phyloP scores from a whole-genome alignment of 2,329 filamentous ascomycete genomes.

The Apiospora marii region DNA sequence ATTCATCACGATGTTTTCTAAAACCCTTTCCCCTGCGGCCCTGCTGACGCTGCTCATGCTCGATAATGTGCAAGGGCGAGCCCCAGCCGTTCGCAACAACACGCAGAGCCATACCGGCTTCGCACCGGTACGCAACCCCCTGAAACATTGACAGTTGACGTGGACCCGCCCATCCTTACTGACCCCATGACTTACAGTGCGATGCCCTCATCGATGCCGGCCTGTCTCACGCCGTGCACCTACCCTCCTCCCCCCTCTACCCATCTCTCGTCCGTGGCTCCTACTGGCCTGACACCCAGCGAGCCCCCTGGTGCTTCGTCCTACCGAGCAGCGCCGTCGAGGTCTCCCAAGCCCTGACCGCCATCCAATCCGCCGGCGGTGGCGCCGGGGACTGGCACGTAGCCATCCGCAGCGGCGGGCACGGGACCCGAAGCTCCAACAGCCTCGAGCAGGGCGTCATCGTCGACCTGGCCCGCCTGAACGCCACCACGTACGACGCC shows the following conservation, averaged over 20 bases:
- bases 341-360: slow-evolving; percentile 32
- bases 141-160: background rate
- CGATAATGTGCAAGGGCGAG: background rate
- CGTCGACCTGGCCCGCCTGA: slow-evolving; percentile 51
- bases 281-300: slow-evolving; percentile 33
- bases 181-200: slow-evolving; percentile 11
- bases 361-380: slow-evolving; percentile 26
- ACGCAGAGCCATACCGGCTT: background rate
- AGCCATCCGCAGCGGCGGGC: slow-evolving; percentile 59
- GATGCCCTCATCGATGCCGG: slow-evolving; percentile 23
- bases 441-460: slow-evolving; percentile 52
- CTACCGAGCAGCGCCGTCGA: slow-evolving; percentile 34
- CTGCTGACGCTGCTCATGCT: slow-evolving; percentile 9
- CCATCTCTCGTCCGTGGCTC: slow-evolving; percentile 27
- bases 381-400: slow-evolving; percentile 46
- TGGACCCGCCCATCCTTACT: background rate
- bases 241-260: slow-evolving; percentile 26
- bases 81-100: background rate
- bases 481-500: slow-evolving; percentile 42
- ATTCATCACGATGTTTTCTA: background rate
- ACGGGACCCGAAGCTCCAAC: slow-evolving; percentile 52
- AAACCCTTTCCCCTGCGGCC: background rate
- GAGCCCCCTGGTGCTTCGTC: slow-evolving; percentile 39
- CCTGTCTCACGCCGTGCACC: slow-evolving; percentile 24
- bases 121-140: slow-evolving; percentile 9